Conservation (phyloP, 78 protist species). For the Speleostelium caveatum region DNA sequence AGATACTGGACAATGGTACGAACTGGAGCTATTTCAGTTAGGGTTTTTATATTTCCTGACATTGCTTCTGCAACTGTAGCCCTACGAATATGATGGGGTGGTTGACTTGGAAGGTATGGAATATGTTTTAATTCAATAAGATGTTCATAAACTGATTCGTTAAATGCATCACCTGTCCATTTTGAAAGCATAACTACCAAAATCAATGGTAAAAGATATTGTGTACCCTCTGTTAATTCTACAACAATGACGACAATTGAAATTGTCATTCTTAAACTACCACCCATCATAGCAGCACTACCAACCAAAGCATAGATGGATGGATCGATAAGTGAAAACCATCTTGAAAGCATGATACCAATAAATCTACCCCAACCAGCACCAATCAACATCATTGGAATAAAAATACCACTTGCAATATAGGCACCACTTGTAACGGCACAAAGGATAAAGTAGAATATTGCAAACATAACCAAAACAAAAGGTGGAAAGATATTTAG, state of each 20-base stretch:
- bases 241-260: conserved; percentile 88
- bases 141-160: conserved; percentile 87
- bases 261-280: conserved; percentile 93
- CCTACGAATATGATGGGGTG: conserved; percentile 41
- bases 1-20: conserved; percentile 20
- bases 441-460: conserved; percentile 5
- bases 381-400: conserved; percentile 87
- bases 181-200: conserved; percentile 85
- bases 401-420: conserved; percentile 83
- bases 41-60: conserved; percentile 31
- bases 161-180: conserved; percentile 77
- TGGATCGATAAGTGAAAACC: conserved; percentile 29
- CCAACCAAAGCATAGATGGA: conserved; percentile 93
- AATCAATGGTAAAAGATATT: conserved; percentile 87
- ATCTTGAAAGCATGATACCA: conserved; percentile 34
- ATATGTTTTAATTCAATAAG: conserved; percentile 79
- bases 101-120: conserved; percentile 88
- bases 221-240: conserved; percentile 83
- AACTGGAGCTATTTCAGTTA: conserved; percentile 64
- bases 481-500: conserved; percentile 6
- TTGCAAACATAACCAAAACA: conserved; percentile 11
- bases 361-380: conserved; percentile 78
- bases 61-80: conserved; percentile 76
- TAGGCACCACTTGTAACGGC: conserved; percentile 26
- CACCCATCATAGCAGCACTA: conserved; percentile 91